Conservation (phyloP, 768 basidiomycete genomes). For the Hemileccinum impolitum region DNA sequence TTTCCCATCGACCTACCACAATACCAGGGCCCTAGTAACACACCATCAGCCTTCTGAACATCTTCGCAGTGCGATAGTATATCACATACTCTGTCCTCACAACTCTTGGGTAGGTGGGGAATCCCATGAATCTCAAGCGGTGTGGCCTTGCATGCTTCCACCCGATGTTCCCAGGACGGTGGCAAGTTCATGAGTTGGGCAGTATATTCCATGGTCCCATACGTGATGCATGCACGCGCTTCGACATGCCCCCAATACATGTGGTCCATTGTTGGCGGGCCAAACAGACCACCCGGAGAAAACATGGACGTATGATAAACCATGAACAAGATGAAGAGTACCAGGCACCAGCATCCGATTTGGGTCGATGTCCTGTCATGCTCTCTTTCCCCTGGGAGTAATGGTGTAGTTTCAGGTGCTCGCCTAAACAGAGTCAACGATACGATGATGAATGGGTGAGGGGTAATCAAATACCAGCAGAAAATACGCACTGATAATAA, state of each 20-base stretch:
- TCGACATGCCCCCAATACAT: slow-evolving; percentile 23
- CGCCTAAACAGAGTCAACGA: neutral
- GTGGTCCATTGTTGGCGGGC: neutral
- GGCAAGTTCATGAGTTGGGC: slow-evolving; percentile 32
- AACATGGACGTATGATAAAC: neutral
- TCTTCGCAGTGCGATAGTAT: too few species aligned
- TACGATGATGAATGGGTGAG: neutral
- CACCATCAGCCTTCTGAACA: neutral
- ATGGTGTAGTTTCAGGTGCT: neutral
- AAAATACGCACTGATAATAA: neutral
- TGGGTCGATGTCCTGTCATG: neutral
- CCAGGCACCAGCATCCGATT: neutral
- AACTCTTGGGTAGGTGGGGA: slow-evolving; percentile 14
- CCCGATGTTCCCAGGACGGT: slow-evolving; percentile 8
- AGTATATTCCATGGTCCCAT: slow-evolving; percentile 27
- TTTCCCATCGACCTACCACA: slow-evolving; percentile 27
- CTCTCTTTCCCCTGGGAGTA: neutral
- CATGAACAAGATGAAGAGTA: neutral
- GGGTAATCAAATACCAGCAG: too few species aligned
- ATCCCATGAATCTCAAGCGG: slow-evolving; percentile 23
- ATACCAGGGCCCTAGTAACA: slow-evolving; percentile 12
- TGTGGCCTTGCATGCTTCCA: slow-evolving; percentile 23
- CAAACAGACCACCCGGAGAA: too few species aligned
- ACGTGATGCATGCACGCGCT: slow-evolving; percentile 23
- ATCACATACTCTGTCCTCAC: slow-evolving; percentile 21